Evolutionary conservation across 2,329 filamentous ascomycete genomes (phyloP), one percentile per base, ranked within the genome.

Genomic region (Domatiomyces globalis): DNA sequence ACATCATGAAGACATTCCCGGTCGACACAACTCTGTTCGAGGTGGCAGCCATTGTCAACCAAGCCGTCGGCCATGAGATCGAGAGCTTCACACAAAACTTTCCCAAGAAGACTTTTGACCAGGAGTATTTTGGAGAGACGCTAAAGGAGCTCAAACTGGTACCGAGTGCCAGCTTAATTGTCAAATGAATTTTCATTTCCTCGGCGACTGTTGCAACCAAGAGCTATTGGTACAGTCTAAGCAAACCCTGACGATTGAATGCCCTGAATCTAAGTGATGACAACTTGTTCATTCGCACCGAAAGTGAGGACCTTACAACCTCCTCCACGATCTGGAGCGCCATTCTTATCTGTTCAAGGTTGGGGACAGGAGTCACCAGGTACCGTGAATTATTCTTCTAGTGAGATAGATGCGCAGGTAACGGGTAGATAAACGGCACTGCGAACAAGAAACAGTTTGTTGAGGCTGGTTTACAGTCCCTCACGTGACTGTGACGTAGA

Each of bases 21-120:
- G 88, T 86, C 5, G 87, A 94, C 53, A 94, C 88, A 2, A 96
- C 92, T 0, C 71, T 98, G 9, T 95, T 95, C 61, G 90, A 98
- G 70, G 82, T 98, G 48, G 88, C 86, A 0, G 80, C 89, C 60
- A 77, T 82, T 52, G 65, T 98, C 20, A 73, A 80, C 64, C 68
- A 77, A 48, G 87, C 95, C 56, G 81, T 78, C 48, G 87, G 85
- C 0, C 67, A 78, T 4, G 69, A 79, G 2, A 84, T 94, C 12
- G 77, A 73, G 20, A 87, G 80, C 60, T 95, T 98, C 65, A 80
- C 83, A 1, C 85, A 84, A 61, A 95, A 82, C 18, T 96, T 94
- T 62, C 92, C 92, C 0, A 81, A 79, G 63, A 95, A 95, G 73
- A 79, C 80, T 0, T 96, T 84, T 57, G 70, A 76, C 56, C 63